Conservation (phyloP, 2,329 filamentous ascomycete species). For the Paramyrothecium roridum region DNA sequence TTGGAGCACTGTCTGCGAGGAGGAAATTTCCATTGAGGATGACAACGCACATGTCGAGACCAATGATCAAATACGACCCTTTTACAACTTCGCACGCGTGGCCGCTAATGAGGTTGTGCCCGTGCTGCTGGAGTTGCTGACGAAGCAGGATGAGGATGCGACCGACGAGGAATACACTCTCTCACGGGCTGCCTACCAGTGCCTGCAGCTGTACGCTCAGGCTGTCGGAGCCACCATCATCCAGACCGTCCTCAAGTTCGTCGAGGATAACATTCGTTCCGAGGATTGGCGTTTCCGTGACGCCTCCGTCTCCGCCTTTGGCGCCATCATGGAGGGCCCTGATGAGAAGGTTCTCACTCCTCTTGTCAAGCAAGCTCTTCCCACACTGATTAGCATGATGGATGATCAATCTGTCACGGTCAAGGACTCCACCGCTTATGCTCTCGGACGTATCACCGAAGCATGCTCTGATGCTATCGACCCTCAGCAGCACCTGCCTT, state of each 20-base stretch:
- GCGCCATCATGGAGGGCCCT: slow-evolving; percentile 97
- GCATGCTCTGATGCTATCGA: slow-evolving; percentile 90
- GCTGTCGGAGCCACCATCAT: slow-evolving; percentile 84
- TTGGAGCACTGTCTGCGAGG: slow-evolving; percentile 99
- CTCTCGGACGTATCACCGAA: slow-evolving; percentile 93
- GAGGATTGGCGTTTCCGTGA: slow-evolving; percentile 96
- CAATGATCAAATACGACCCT: slow-evolving; percentile 80
- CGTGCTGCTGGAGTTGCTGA: slow-evolving; percentile 81
- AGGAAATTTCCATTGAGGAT: slow-evolving; percentile 96
- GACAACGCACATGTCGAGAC: slow-evolving; percentile 80
- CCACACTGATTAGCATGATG: slow-evolving; percentile 89
- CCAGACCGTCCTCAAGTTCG: slow-evolving; percentile 81
- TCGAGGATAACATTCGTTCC: slow-evolving; percentile 83
- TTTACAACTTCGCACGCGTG: slow-evolving; percentile 93
- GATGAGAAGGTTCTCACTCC: slow-evolving; percentile 90
- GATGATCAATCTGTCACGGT: slow-evolving; percentile 86
- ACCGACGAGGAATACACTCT: slow-evolving; percentile 97
- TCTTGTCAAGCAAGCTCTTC: slow-evolving; percentile 91
- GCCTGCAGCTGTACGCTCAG: slow-evolving; percentile 91
- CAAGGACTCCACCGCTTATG: slow-evolving; percentile 93
- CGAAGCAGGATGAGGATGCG: slow-evolving; percentile 97
- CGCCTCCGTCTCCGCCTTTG: slow-evolving; percentile 94
- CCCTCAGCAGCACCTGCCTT: slow-evolving; percentile 74
- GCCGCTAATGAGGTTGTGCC: slow-evolving; percentile 93
- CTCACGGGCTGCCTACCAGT: slow-evolving; percentile 92